phyloP scores from a whole-genome alignment of 2,329 filamentous ascomycete genomes.

The Apiospora hydei region DNA sequence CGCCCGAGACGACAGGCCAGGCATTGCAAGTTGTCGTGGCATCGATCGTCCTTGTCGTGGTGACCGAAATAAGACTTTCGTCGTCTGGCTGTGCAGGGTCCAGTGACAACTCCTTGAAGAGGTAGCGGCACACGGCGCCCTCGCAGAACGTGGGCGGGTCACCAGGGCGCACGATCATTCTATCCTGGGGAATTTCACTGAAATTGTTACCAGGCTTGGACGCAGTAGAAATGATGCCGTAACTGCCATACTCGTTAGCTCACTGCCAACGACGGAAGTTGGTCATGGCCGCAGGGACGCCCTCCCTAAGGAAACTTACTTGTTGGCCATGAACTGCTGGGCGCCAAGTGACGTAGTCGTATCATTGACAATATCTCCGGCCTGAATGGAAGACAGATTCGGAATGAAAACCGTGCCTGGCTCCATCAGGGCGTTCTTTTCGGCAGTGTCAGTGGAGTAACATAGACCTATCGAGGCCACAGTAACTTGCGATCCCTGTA shows the following conservation, averaged over 20 bases:
- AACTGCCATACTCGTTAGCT: constrained; percentile 38
- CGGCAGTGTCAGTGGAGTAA: constrained; percentile 50
- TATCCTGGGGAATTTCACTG: constrained; percentile 37
- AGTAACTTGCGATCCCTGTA: constrained; percentile 49
- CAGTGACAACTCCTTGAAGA: constrained; percentile 46
- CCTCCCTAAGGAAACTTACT: constrained; percentile 36
- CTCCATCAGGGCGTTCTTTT: constrained; percentile 40
- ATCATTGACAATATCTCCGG: constrained; percentile 37
- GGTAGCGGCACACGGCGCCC: constrained; percentile 37
- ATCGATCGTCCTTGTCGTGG: constrained; percentile 44
- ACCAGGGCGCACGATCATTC: constrained; percentile 42
- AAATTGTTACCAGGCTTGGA: constrained; percentile 33
- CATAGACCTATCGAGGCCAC: constrained; percentile 52
- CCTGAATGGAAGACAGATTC: constrained; percentile 46
- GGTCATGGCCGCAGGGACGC: background rate
- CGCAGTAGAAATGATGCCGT: constrained; percentile 47
- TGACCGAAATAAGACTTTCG: constrained; percentile 35
- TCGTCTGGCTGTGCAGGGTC: constrained; percentile 26
- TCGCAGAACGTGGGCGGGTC: constrained; percentile 35
- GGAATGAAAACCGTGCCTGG: constrained; percentile 44
- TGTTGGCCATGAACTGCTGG: constrained; percentile 52
- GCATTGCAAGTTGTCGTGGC: constrained; percentile 40
- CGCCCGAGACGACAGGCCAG: constrained; percentile 41
- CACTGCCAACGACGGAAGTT: background rate
- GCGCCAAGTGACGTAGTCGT: constrained; percentile 36